phyloP scores from a whole-genome alignment of 345 rosid genomes.

The Microcos paniculata region DNA sequence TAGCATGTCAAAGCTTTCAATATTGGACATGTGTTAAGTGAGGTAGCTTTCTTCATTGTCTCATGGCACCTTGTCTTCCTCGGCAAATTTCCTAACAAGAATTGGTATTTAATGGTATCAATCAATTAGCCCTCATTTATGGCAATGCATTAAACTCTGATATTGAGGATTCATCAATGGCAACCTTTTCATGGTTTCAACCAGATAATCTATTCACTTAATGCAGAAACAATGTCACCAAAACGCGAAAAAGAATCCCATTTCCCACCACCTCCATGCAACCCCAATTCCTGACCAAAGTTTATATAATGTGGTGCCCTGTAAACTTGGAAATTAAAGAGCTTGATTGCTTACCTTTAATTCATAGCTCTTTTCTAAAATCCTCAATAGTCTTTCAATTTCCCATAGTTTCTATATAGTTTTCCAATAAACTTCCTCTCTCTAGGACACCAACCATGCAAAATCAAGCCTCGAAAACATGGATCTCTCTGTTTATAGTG shows the following conservation, averaged over 20 bases:
- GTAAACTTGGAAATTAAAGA: background rate
- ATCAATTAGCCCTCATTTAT: background rate
- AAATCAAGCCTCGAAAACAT: background rate
- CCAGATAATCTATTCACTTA: constrained; percentile 3
- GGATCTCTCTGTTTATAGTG: constrained; percentile 12
- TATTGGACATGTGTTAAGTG: background rate
- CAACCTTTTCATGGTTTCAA: constrained; percentile 8
- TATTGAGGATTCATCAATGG: background rate
- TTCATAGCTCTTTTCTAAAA: background rate
- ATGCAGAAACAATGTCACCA: background rate
- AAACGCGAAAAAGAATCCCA: background rate
- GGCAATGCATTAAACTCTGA: background rate
- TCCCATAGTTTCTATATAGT: background rate
- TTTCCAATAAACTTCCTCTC: background rate
- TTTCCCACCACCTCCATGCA: background rate
- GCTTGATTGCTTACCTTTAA: background rate
- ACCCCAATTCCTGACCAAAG: background rate
- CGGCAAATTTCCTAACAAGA: background rate
- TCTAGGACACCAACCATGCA: background rate
- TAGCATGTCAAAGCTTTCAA: background rate
- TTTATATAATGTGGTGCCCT: background rate
- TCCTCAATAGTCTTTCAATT: background rate
- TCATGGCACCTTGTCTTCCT: background rate
- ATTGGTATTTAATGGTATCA: background rate
- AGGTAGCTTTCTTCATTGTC: background rate